Evolutionary conservation across 1,284 basidiomycete species (phyloP), one percentile per base, ranked within the genome.

Genomic region (Marasmius sp.): DNA sequence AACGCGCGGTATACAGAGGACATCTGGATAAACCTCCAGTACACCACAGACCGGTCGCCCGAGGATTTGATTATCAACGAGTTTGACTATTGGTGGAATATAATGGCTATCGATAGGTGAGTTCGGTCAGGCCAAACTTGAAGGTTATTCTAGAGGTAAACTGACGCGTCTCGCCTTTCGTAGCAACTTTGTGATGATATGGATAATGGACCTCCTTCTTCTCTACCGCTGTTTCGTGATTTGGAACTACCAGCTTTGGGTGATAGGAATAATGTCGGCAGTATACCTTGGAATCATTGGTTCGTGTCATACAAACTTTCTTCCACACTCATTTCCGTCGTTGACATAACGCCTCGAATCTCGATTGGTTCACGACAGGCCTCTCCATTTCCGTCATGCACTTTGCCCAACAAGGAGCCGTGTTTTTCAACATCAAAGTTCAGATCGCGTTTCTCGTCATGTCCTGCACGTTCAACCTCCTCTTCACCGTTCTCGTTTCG

Each of bases 1-100:
- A 75, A 76, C 54, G 65, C 67, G 2, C 67, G 62, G 54, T 75
- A 69, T 57, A 75, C 69, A 16, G 65, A 76, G 55, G 69, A 74
- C 67, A 72, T 76, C 49, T 75, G 73, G 72, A 72, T 75, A 18
- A 67, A 75, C 51, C 41, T 72, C 37, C 70, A 71, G 1, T 61
- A 27, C 27, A 27, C 27, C 27, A 67, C 20, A 34, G 63, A 18
- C 66, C 20, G 53, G 18, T 69, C 69, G 3, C 70, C 75, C 33
- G 60, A 59, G 12, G 62, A 62, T 6, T 57, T 73, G 54, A 72
- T 72, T 36, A 55, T 62, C 12, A 48, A 65, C 14, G 74, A 74
- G 41, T 39, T 71, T 41, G 45, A 64, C 27, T 71, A 68, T 52
- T 65, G 61, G 59, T 59, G 70, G 14, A 75, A 70, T 43, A 16